These are phyloP conservation scores for Monosporascus sp. DNA, from an alignment of 2,329 filamentous ascomycete genomes.

Conservation along the genomic window DNA sequence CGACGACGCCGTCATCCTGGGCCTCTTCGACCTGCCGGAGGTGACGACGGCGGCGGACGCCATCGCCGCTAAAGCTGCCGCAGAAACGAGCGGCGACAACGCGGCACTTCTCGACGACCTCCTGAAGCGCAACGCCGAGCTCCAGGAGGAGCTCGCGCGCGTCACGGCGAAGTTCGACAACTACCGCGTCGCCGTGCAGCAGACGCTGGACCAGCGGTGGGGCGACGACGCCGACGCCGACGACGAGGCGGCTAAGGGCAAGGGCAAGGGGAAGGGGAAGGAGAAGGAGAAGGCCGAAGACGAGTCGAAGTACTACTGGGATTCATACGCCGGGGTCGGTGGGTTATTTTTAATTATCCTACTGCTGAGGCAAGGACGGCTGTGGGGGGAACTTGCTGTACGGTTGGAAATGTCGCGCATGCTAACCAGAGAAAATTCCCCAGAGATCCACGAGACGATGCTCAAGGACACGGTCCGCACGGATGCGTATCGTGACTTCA, in stretches of 20 bases:
- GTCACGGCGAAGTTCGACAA: slow-evolving; percentile 57
- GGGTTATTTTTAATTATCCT: slow-evolving; percentile 16
- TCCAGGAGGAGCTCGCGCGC: slow-evolving; percentile 56
- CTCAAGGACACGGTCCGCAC: slow-evolving; percentile 85
- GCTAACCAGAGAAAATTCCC: background rate
- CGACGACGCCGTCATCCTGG: slow-evolving; percentile 85
- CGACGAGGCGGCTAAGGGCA: slow-evolving; percentile 11
- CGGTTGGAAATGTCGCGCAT: background rate
- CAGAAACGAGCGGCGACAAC: slow-evolving; percentile 19
- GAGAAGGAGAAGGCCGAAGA: slow-evolving; percentile 28
- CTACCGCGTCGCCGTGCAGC: slow-evolving; percentile 60
- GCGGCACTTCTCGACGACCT: slow-evolving; percentile 32
- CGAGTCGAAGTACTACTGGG: slow-evolving; percentile 45
- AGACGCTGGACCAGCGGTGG: slow-evolving; percentile 62
- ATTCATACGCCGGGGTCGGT: slow-evolving; percentile 61
- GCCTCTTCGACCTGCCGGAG: slow-evolving; percentile 69
- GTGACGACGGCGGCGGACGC: slow-evolving; percentile 26
- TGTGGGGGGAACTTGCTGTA: no score
- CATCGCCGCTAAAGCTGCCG: slow-evolving; percentile 9
- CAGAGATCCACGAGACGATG: slow-evolving; percentile 93
- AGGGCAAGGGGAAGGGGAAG: slow-evolving; percentile 21
- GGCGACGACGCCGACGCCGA: slow-evolving; percentile 46
- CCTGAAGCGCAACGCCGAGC: slow-evolving; percentile 44
- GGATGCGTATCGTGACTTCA: slow-evolving; percentile 89
- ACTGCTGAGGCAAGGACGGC: background rate